A percentile compares a stretch with the other conserved stretches of the same genome.
These are phyloP conservation scores for Herpetospermum pedunculosum DNA, from an alignment of 306 rosid genomes.

Conservation along the genomic window DNA sequence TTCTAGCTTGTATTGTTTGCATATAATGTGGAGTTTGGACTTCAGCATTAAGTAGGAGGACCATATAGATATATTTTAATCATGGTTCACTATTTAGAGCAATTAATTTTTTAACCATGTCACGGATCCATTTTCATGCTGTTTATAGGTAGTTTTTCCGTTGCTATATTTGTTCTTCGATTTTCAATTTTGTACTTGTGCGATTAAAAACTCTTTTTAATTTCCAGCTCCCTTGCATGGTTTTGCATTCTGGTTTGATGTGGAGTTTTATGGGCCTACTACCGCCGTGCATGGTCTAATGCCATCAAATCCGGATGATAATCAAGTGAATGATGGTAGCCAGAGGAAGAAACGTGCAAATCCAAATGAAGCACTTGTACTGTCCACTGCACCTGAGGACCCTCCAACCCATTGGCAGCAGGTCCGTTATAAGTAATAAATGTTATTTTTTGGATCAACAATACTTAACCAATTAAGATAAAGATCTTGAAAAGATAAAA, in stretches of 20 bases:
- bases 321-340: slow-evolving; percentile 46
- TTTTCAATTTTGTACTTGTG: slow-evolving; percentile 1
- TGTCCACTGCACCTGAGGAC: slow-evolving; percentile 98
- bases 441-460: no score
- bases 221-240: slow-evolving; percentile 94
- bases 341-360: slow-evolving; percentile 69
- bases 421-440: slow-evolving; percentile 28
- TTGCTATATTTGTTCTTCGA: neutral
- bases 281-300: slow-evolving; percentile 29
- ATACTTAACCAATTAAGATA: no score
- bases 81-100: neutral
- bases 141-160: neutral
- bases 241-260: slow-evolving; percentile 99
- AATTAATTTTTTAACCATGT: neutral
- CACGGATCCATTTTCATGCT: neutral
- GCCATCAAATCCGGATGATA: slow-evolving; percentile 23
- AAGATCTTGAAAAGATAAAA: no score
- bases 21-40: neutral
- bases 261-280: slow-evolving; percentile 69
- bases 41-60: neutral
- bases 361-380: slow-evolving; percentile 61
- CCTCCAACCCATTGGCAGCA: slow-evolving; percentile 99
- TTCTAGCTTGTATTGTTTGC: no score
- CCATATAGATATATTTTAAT: neutral
- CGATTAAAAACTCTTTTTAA: slow-evolving; percentile 9